Base-by-base conservation (phyloP, 2,329 filamentous ascomycete genomes). In the Scolecobasidium constrictum region DNA sequence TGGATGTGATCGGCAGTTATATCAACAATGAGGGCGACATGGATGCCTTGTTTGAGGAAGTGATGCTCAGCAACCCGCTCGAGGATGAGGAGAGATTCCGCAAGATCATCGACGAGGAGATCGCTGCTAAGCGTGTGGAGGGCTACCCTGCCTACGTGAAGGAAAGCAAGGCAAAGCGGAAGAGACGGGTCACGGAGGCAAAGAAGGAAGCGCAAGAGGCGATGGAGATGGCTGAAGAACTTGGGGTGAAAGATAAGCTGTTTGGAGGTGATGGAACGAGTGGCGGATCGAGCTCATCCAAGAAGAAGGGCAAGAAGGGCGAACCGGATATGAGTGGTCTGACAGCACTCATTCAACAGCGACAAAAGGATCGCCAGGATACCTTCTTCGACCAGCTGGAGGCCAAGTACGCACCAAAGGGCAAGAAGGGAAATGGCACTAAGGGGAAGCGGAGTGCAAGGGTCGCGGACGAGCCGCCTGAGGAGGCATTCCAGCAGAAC, bases 1-100 rank as follows among this genome's bases (percentile, higher is more conserved):
- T 73, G 38, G 87, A 93, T 56, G 53, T 98, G 1, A 67, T 98
- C 4, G 66, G 71, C 11, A 83, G 85, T 2, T 98, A 90, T 62
- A 77, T 78, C 52, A 69, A 78, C 49, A 67, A 65, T 54, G 70
- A 86, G 56, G 92, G 92, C 23, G 71, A 83, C 48, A 78, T 96
- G 76, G 76, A 83, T 53, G 63, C 63, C 15, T 65, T 98, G 1
- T 96, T 93, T 61, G 77, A 87, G 56, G 67, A 68, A 0, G 82
- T 98, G 33, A 94, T 98, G 79, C 71, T 95, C 35, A 93, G 86
- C 52, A 75, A 90, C 55, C 79, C 87, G 7, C 57, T 86, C 2
- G 78, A 83, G 42, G 92, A 98, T 51, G 92, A 98, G 52, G 80
- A 83, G 43, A 73, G 92, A 6, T 95, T 94, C 63, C 74, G 86